phyloP scores from a whole-genome alignment of 2,329 filamentous ascomycete genomes.

The Ceratocystis smalleyi region DNA sequence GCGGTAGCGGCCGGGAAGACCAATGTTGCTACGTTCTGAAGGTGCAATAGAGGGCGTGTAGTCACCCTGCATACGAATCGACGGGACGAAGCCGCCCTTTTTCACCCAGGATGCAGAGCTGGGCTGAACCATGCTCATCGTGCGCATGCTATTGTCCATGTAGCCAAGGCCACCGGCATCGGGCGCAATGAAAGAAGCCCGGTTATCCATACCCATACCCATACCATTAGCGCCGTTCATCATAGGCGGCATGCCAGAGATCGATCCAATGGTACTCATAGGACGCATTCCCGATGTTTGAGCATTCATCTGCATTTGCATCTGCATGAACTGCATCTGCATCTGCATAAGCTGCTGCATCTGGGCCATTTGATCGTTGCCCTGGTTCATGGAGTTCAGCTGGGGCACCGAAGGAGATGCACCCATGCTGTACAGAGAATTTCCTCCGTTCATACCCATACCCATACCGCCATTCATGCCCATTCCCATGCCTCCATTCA shows the following conservation, averaged over 20 bases:
- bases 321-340: conserved; percentile 78
- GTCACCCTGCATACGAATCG: conserved; percentile 35
- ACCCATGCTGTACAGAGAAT: conserved; percentile 17
- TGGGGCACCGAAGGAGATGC: conserved; percentile 20
- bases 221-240: conserved; percentile 32
- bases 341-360: conserved; percentile 42
- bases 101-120: conserved; percentile 42
- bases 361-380: conserved; percentile 22
- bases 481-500: conserved; percentile 20
- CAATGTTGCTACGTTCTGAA: conserved; percentile 87
- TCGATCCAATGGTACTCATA: conserved; percentile 10
- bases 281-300: conserved; percentile 13
- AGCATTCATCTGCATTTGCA: conserved; percentile 72
- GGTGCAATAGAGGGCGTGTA: conserved; percentile 89
- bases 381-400: conserved; percentile 19
- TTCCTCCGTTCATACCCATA: conserved; percentile 8
- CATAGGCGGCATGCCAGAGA: conserved; percentile 41
- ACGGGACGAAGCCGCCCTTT: conserved; percentile 33
- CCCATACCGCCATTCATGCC: conserved; percentile 13
- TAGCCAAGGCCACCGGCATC: conserved; percentile 32
- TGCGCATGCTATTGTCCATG: conserved; percentile 39
- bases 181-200: conserved; percentile 34
- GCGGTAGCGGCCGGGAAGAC: conserved; percentile 76
- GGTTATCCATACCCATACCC: conserved; percentile 26
- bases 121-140: conserved; percentile 74